These are phyloP conservation scores for Aspergillus sp. DNA, from an alignment of 2,329 filamentous ascomycete species.

Conservation along the genomic window DNA sequence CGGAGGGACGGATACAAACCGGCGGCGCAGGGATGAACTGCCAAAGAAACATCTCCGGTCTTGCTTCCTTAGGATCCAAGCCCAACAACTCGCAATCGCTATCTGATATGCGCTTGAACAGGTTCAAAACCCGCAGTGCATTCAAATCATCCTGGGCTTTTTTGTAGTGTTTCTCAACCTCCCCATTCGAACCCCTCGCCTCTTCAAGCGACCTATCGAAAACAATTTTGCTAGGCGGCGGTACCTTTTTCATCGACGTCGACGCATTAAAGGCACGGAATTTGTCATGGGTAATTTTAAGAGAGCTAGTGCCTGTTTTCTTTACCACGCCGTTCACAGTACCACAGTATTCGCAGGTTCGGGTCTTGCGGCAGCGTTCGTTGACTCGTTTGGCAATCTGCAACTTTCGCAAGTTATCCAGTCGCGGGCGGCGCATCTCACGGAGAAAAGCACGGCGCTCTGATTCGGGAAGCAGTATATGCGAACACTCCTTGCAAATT, in stretches of 20 bases:
- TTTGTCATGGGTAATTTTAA: constrained; percentile 93
- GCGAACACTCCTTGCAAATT: constrained; percentile 93
- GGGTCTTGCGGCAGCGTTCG: constrained; percentile 84
- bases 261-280: constrained; percentile 87
- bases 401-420: constrained; percentile 84
- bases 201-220: constrained; percentile 85
- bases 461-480: constrained; percentile 75
- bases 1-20: constrained; percentile 89
- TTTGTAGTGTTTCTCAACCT: constrained; percentile 85
- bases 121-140: constrained; percentile 80
- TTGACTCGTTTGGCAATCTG: constrained; percentile 85
- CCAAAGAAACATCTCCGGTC: constrained; percentile 97
- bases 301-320: constrained; percentile 75
- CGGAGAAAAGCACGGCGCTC: constrained; percentile 77
- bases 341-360: constrained; percentile 76
- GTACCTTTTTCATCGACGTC: constrained; percentile 77
- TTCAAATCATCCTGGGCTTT: constrained; percentile 95
- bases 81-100: constrained; percentile 89
- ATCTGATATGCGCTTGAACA: constrained; percentile 84
- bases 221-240: constrained; percentile 75
- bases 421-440: constrained; percentile 73
- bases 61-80: constrained; percentile 78
- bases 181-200: constrained; percentile 73
- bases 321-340: constrained; percentile 87
- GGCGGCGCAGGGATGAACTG: constrained; percentile 92